Evolutionary conservation across 1,284 basidiomycete genomes (phyloP).

Genomic region (Ganoderma meredithae): DNA sequence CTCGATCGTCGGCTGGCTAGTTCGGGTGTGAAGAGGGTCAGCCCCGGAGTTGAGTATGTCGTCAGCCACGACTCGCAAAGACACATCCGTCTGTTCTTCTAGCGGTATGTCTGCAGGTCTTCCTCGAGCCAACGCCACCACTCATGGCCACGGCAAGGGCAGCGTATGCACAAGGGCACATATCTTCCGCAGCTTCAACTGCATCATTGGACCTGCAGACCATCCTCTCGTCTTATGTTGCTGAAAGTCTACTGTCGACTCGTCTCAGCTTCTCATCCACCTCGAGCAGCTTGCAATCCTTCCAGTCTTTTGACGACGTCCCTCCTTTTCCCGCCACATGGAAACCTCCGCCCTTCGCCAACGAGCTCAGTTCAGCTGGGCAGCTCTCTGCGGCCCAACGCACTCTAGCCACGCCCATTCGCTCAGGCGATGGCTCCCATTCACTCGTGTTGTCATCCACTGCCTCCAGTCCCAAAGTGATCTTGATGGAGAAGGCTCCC

Average conservation of each 20-base stretch:
- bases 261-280: slow-evolving; percentile 42
- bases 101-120: background rate
- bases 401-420: background rate
- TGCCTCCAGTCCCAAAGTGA: slow-evolving; percentile 55
- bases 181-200: slow-evolving; percentile 22
- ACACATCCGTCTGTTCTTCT: background rate
- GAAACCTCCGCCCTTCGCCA: slow-evolving; percentile 30
- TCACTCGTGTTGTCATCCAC: slow-evolving; percentile 55
- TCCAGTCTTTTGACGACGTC: slow-evolving; percentile 38
- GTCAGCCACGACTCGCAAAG: background rate
- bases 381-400: slow-evolving; percentile 19
- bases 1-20: slow-evolving; percentile 4
- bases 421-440: slow-evolving; percentile 13
- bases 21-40: background rate
- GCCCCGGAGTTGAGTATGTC: background rate
- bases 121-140: background rate
- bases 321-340: slow-evolving; percentile 41
- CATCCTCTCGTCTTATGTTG: slow-evolving; percentile 30
- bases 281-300: slow-evolving; percentile 37
- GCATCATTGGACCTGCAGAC: slow-evolving; percentile 37
- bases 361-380: slow-evolving; percentile 33
- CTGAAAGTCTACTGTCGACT: slow-evolving; percentile 38
- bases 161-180: slow-evolving; percentile 6
- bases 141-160: slow-evolving; percentile 14
- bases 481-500: slow-evolving; percentile 57